Evolutionary conservation across 768 basidiomycete species (phyloP).

Genomic region (Cystofilobasidium bisporidii): DNA sequence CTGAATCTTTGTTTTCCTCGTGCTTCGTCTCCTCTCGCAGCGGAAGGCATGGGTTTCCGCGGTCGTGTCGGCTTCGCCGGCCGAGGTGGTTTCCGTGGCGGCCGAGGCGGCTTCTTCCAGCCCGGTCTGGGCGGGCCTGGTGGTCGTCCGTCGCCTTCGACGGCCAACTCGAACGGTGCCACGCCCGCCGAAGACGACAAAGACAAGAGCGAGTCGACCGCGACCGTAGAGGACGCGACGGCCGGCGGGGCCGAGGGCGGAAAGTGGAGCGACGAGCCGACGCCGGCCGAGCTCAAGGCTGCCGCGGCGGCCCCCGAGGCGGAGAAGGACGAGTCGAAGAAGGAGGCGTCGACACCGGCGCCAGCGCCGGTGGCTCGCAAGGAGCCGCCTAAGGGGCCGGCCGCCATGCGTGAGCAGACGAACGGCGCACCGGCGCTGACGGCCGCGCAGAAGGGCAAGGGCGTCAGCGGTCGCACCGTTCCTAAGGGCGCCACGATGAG

Average conservation of each 20-base stretch:
- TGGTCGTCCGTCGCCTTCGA: constrained; percentile 14
- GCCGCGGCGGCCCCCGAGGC: constrained; percentile 6
- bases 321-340: constrained; percentile 25
- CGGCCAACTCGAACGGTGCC: constrained; percentile 8
- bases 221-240: constrained; percentile 28
- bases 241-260: constrained; percentile 18
- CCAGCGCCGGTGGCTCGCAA: constrained; percentile 16
- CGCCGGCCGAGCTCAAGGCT: constrained; percentile 5
- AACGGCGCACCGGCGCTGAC: constrained; percentile 8
- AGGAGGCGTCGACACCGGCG: constrained; percentile 27
- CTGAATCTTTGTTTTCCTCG: not conserved
- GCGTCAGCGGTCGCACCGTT: constrained; percentile 27
- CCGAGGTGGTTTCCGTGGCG: constrained; percentile 39
- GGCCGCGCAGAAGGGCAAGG: constrained; percentile 27
- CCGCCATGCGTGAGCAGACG: constrained; percentile 4
- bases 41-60: constrained; percentile 7
- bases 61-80: constrained; percentile 25
- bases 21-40: not conserved
- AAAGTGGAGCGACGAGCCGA: constrained; percentile 12
- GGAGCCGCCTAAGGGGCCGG: not conserved
- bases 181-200: constrained; percentile 10
- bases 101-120: constrained; percentile 36
- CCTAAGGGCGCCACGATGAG: constrained; percentile 37
- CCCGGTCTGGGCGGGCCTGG: constrained; percentile 26
- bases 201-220: constrained; percentile 31